These are phyloP conservation scores for Cercophora scortea DNA, from an alignment of 495 filamentous ascomycete species.

Conservation along the genomic window DNA sequence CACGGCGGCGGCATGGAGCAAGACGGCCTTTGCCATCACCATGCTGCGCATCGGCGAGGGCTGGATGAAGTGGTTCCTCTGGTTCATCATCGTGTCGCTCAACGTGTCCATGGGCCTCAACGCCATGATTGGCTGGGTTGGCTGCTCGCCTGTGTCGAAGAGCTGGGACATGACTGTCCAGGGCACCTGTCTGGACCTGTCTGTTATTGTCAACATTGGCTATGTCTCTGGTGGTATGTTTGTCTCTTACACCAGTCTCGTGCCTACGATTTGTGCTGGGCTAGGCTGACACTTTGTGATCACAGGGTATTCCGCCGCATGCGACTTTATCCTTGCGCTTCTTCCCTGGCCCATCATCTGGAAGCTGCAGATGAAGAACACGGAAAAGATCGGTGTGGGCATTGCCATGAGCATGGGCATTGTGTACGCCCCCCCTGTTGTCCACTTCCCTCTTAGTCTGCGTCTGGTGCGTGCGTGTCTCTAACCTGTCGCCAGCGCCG, in stretches of 20 bases:
- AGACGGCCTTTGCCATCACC: constrained; percentile 28
- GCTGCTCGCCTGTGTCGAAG: constrained; percentile 24
- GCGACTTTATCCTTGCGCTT: constrained; percentile 25
- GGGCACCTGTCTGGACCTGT: constrained; percentile 16
- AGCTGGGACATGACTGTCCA: constrained; percentile 16
- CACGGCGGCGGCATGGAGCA: constrained; percentile 20
- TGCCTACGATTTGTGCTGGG: constrained; percentile 10
- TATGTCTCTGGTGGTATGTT: constrained; percentile 18
- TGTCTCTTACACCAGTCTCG: constrained; percentile 21
- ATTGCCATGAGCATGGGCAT: constrained; percentile 33
- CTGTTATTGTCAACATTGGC: constrained; percentile 8
- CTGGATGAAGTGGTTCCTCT: constrained; percentile 16
- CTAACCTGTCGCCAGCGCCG: neutral
- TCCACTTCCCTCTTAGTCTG: too few species aligned
- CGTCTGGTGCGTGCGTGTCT: too few species aligned
- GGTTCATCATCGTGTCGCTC: constrained; percentile 23
- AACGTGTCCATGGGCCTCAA: constrained; percentile 26
- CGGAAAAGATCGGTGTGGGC: constrained; percentile 28
- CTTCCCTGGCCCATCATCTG: constrained; percentile 27
- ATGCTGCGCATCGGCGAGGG: constrained; percentile 14
- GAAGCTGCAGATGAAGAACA: constrained; percentile 23
- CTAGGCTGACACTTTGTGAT: constrained; percentile 1
- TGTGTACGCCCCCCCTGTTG: too few species aligned
- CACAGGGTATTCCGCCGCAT: constrained; percentile 16
- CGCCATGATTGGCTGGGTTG: constrained; percentile 26